Conservation (phyloP, 441 rosid genomes). For the Bocquillonia castaneifolia region DNA sequence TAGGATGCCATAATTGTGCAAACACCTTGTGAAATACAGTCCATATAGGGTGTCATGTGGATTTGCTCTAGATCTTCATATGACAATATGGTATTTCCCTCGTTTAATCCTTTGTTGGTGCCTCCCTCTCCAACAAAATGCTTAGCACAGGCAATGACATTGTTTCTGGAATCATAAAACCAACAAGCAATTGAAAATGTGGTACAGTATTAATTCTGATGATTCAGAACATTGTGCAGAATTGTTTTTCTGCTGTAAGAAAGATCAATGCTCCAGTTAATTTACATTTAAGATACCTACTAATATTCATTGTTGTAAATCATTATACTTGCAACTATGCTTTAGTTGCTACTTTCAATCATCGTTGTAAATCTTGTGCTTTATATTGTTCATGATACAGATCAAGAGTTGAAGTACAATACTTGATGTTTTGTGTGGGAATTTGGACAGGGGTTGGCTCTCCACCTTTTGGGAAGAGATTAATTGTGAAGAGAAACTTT, state of each 20-base stretch:
- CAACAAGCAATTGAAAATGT: slow-evolving; percentile 2
- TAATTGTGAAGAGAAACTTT: neutral
- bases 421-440: no score
- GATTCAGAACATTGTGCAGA: neutral
- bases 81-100: slow-evolving; percentile 60
- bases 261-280: neutral
- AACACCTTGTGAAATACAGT: slow-evolving; percentile 74
- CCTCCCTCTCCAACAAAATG: slow-evolving; percentile 98
- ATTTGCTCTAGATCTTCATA: slow-evolving; percentile 65
- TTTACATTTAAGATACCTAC: neutral
- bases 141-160: slow-evolving; percentile 82
- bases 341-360: no score
- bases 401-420: no score
- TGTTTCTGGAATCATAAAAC: slow-evolving; percentile 47
- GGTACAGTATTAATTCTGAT: neutral
- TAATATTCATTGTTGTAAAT: neutral
- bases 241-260: neutral
- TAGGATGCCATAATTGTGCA: slow-evolving; percentile 85
- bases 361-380: no score
- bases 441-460: no score
- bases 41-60: slow-evolving; percentile 74
- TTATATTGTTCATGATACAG: no score
- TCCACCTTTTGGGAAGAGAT: neutral
- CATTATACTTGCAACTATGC: no score
- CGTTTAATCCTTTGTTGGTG: slow-evolving; percentile 63